Percentiles rank a stretch among this genome's conserved stretches.
phyloP scores from a whole-genome alignment of 2,329 filamentous ascomycete species.

The Neophaeococcomyces mojaviensis region DNA sequence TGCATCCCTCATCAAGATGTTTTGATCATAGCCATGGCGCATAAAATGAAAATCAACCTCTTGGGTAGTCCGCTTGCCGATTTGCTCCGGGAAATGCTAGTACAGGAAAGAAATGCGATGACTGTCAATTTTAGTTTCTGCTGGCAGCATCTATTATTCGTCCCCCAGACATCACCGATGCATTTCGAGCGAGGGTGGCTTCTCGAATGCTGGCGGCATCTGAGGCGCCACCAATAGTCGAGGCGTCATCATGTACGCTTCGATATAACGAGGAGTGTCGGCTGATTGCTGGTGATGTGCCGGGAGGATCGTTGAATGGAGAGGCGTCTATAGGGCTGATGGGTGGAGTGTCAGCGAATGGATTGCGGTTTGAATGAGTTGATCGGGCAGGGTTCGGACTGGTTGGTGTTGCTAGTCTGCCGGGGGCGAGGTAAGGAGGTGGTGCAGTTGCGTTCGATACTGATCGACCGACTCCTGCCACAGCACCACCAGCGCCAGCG shows the following conservation, averaged over 20 bases:
- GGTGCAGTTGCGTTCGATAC: constrained; percentile 20
- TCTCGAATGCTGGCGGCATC: constrained; percentile 20
- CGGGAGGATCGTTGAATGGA: constrained; percentile 21
- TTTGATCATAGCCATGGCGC: background rate
- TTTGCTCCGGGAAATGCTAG: constrained; percentile 6
- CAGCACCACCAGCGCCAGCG: background rate
- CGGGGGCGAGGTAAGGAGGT: constrained; percentile 14
- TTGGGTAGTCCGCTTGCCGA: background rate
- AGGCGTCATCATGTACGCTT: constrained; percentile 14
- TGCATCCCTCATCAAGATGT: background rate
- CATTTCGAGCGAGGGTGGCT: constrained; percentile 18
- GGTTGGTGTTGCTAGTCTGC: constrained; percentile 9
- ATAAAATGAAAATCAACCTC: background rate
- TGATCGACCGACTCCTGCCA: constrained; percentile 15
- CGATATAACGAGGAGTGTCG: constrained; percentile 19
- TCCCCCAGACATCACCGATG: constrained; percentile 14
- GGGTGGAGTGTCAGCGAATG: constrained; percentile 19
- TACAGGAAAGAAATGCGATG: background rate
- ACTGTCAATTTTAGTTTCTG: background rate
- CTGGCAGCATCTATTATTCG: background rate
- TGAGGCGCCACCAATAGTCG: constrained; percentile 8
- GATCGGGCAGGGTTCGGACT: constrained; percentile 2
- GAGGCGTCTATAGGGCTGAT: constrained; percentile 19
- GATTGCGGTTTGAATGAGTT: constrained; percentile 13
- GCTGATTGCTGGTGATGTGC: constrained; percentile 10